Evolutionary conservation across 345 rosid species (phyloP).

Genomic region (Eutrema japonicum): DNA sequence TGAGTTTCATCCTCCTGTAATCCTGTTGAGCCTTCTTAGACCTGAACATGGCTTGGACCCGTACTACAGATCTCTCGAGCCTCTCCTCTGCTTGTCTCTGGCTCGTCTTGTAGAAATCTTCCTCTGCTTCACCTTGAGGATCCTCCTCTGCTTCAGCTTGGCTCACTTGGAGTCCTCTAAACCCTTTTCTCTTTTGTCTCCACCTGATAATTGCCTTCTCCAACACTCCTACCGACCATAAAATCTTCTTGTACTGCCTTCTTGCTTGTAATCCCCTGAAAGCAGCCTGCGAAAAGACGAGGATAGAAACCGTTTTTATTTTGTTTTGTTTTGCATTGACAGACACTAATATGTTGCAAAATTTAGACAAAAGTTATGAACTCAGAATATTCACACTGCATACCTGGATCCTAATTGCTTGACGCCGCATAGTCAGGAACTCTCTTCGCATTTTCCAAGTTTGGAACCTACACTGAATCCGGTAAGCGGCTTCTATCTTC

Average conservation of each 20-base stretch:
- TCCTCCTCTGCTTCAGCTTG: conserved; percentile 59
- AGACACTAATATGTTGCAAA: conserved; percentile 12
- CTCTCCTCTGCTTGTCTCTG: conserved; percentile 93
- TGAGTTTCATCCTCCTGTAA: conserved; percentile 82
- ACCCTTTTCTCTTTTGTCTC: conserved; percentile 85
- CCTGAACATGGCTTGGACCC: conserved; percentile 92
- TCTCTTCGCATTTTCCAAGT: conserved; percentile 80
- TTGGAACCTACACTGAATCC: conserved; percentile 86
- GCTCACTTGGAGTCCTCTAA: conserved; percentile 75
- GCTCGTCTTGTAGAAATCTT: conserved; percentile 76
- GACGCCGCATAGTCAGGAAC: conserved; percentile 75
- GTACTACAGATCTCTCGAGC: conserved; percentile 77
- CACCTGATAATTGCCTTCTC: conserved; percentile 92
- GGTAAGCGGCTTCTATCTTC: conserved; percentile 82
- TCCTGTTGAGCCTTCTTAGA: conserved; percentile 94
- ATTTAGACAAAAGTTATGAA: conserved; percentile 12
- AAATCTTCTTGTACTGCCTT: conserved; percentile 73
- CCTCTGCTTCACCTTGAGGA: conserved; percentile 51
- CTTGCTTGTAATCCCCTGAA: conserved; percentile 86
- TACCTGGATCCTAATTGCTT: conserved; percentile 86
- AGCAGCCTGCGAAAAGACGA: conserved; percentile 61
- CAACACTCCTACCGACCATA: conserved; percentile 92
- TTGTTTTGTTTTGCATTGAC: background rate
- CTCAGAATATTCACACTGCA: conserved; percentile 15
- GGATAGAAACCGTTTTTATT: background rate